Conservation (phyloP, 2,329 filamentous ascomycete species). For the Colletotrichum cordylinicola region DNA sequence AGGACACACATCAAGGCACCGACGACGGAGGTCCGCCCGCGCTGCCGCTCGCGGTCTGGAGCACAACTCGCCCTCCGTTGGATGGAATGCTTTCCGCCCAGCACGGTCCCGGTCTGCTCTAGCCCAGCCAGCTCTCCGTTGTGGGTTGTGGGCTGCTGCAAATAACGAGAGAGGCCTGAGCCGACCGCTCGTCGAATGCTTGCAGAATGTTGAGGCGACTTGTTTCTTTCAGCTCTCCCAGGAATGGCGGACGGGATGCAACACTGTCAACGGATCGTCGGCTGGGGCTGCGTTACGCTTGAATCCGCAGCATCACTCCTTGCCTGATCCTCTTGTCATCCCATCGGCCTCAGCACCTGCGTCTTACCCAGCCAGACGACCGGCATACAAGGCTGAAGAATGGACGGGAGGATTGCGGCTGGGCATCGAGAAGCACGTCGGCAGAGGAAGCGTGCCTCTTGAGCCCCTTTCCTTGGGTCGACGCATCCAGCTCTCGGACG, state of each 20-base stretch:
- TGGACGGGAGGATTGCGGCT: background rate
- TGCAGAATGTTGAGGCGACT: background rate
- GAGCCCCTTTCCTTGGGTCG: background rate
- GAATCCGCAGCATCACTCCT: background rate
- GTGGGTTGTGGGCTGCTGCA: background rate
- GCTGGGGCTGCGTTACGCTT: background rate
- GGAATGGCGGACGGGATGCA: background rate
- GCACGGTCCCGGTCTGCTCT: background rate
- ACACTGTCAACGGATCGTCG: background rate
- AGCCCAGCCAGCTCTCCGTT: background rate
- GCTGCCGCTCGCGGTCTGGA: background rate
- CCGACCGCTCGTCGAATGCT: background rate
- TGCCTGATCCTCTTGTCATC: constrained; percentile 2
- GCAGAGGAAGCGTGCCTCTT: background rate
- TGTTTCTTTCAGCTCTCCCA: background rate
- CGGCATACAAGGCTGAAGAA: background rate
- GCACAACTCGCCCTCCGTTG: background rate
- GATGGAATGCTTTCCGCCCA: background rate
- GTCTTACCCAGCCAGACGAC: background rate
- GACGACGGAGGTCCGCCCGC: background rate
- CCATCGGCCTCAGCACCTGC: background rate
- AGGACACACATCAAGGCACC: background rate
- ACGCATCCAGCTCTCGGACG: background rate
- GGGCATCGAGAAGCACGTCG: background rate
- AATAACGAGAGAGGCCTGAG: background rate